Base-by-base conservation (phyloP, 2,329 filamentous ascomycete genomes). In the Samsoniella hepiali region DNA sequence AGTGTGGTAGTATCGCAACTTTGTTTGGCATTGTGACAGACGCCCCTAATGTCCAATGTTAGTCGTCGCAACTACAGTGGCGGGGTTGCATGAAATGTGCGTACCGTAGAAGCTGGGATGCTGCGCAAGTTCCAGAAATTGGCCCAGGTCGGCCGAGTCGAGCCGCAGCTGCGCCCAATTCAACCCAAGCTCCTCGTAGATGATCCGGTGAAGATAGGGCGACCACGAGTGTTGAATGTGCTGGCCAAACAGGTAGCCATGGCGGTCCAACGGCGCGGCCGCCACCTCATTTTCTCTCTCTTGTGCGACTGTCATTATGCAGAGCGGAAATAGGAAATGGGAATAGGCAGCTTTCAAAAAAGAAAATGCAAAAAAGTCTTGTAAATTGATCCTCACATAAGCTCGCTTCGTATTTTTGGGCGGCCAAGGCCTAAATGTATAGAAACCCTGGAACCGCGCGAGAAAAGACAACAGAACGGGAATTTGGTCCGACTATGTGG, bases 21-120 rank as follows among this genome's bases (percentile, higher is more conserved):
- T 95, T 94, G 79, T 91, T 88, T 0, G 91, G 91, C 91, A 94
- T 95, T 27, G 91, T 94, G 44, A 94, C 87, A 3, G 88, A 86
- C 29, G 88, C 85, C 62, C 88, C 88, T 84, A 63, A 22, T 13
- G 62, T 55, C 10, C 17, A 27, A 9, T 27, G 47, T 9, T 38
- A 27, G 42, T 29, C 27, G 13, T 17, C 10, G 31, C 32, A 22
- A 29, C 3, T 47, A 6, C 7, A 4, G 17, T 53, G 13, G 47
- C 3, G 15, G 13, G 32, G 57, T 58, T 13, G n/a, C 13, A 50
- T 55, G 13, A 40, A 40, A 5, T 31, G 9, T 29, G 67, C 77
- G 49, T 75, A 83, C 87, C 88, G 70, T 87, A 88, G 73, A 87
- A 89, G 67, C 82, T 78, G 17, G 84, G 82, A 66, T 87, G 76